Conservation (phyloP, 768 basidiomycete species). For the Mycena alexandri region DNA sequence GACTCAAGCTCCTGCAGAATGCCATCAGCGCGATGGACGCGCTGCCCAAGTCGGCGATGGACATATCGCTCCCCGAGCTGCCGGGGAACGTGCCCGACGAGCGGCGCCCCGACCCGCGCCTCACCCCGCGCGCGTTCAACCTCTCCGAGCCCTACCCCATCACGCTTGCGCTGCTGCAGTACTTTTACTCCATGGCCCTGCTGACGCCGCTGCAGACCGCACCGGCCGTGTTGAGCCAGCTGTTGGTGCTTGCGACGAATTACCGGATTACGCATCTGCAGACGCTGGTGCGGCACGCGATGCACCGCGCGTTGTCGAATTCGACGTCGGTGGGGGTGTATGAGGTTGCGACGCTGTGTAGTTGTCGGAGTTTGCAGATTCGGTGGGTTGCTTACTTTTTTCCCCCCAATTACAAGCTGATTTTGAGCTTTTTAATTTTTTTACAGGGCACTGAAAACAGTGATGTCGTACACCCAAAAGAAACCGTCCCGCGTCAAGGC, state of each 20-base stretch:
- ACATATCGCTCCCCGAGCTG: conserved; percentile 73
- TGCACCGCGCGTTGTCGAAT: conserved; percentile 90
- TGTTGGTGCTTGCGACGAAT: conserved; percentile 86
- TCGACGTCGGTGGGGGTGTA: conserved; percentile 92
- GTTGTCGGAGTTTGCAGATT: conserved; percentile 90
- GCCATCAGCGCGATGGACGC: conserved; percentile 69
- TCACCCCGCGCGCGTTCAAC: conserved; percentile 82
- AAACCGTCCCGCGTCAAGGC: conserved; percentile 70
- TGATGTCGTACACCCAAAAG: conserved; percentile 89
- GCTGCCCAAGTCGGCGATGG: conserved; percentile 71
- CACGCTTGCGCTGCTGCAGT: conserved; percentile 90
- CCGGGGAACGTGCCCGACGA: conserved; percentile 62
- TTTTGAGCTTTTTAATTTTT: no score
- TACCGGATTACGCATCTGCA: conserved; percentile 85
- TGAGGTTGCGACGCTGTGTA: conserved; percentile 94
- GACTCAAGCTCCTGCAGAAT: conserved; percentile 67
- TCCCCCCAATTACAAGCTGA: conserved; percentile 29
- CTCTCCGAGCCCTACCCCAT: conserved; percentile 93
- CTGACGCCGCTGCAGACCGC: conserved; percentile 93
- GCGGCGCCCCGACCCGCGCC: conserved; percentile 79
- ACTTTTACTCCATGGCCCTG: conserved; percentile 90
- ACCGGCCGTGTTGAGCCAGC: conserved; percentile 88
- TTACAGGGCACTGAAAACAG: conserved; percentile 83
- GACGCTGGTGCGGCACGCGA: conserved; percentile 89
- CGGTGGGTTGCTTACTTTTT: conserved; percentile 62